Conservation (phyloP, 164 flowering plant species). For the Sextonia rubra region DNA sequence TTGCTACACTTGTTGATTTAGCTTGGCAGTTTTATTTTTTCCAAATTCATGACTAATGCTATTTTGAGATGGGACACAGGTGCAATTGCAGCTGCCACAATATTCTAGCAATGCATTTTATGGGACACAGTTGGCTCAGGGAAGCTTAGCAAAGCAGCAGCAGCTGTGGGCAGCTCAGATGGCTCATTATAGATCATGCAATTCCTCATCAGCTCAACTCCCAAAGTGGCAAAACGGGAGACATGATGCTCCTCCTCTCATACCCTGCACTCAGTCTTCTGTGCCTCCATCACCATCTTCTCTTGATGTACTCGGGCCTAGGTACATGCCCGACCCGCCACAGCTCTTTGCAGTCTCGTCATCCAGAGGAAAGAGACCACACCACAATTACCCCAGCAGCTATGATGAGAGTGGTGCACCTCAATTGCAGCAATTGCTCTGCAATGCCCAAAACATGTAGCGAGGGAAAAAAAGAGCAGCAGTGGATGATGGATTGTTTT, state of each 20-base stretch:
- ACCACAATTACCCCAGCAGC: conserved; percentile 6
- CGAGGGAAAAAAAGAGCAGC: neutral
- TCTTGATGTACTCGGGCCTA: conserved; percentile 20
- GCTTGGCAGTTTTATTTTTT: no score
- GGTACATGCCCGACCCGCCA: conserved; percentile 12
- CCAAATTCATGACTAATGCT: neutral
- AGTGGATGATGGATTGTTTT: neutral
- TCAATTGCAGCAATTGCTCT: conserved; percentile 26
- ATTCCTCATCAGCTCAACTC: conserved; percentile 16
- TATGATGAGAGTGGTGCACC: conserved; percentile 13
- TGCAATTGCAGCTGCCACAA: conserved; percentile 36
- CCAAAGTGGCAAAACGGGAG: conserved; percentile 41
- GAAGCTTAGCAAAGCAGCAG: conserved; percentile 17
- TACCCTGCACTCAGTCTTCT: conserved; percentile 17
- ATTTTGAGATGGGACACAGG: conserved; percentile 12
- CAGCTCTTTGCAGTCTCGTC: conserved; percentile 28
- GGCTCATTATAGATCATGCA: conserved; percentile 30
- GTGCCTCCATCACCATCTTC: conserved; percentile 26
- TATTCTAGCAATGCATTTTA: conserved; percentile 19
- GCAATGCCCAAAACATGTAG: neutral
- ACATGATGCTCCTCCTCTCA: conserved; percentile 22
- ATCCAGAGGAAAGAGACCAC: conserved; percentile 24
- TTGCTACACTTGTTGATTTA: no score
- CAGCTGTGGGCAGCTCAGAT: conserved; percentile 39
- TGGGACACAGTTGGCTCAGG: conserved; percentile 15